Base-by-base conservation (phyloP, 1,284 basidiomycete genomes). In the Xerocomus minutiporus region DNA sequence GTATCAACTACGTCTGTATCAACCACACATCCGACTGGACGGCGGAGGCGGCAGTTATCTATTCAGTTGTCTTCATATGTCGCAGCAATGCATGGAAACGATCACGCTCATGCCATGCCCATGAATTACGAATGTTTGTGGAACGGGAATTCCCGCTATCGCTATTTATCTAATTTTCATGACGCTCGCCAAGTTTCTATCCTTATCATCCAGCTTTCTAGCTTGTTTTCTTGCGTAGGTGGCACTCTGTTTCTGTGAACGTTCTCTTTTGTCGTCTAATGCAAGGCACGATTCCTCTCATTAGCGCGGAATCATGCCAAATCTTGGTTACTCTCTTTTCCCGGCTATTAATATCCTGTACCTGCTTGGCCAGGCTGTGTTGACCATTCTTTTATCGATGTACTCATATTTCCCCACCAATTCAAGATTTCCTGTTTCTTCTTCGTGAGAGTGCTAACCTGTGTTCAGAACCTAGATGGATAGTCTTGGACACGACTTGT, bases 1-100 rank as follows among this genome's bases (percentile, higher is more conserved):
- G 64, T 65, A 65, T 63, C 66, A 65, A 61, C 54, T 56, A 65
- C 51, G 59, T 56, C 58, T 65, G 63, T 65, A 65, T 67, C 64
- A 64, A 65, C 55, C 63, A 57, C 46, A 53, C 57, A 54, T 55
- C 51, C 51, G 43, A 56, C 55, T 57, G 57, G 58, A 55, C 47
- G 55, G 45, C 54, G 48, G 52, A 49, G 48, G 49, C 46, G 52
- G 56, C 54, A 52, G 54, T 65, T 55, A 67, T 66, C 59, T 67
- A 68, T 68, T 63, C 56, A 50, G 51, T 63, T 68, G 61, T 57
- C 66, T 57, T 57, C 53, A 53, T 62, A 60, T 53, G 62, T 65
- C 56, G 46, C 52, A 48, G 48, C 53, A 57, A 59, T 40, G 51
- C 54, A 61, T 56, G 64, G 54, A 56, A 53, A 34, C 34, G 48